Base-by-base conservation (phyloP, 805 yeast species). In the Yamadazyma scolyti region DNA sequence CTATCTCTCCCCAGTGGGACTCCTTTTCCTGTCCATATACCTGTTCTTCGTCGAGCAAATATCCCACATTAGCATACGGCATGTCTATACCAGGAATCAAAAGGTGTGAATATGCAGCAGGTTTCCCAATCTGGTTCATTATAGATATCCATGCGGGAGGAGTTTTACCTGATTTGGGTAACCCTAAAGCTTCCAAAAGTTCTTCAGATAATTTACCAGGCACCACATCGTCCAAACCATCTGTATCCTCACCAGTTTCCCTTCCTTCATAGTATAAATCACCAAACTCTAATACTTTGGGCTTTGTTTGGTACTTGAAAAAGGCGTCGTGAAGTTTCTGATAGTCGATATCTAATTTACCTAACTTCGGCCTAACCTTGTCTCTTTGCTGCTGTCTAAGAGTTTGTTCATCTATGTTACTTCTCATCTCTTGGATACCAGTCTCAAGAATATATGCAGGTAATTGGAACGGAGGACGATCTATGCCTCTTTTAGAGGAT, bases 311-410 rank as follows among this genome's bases (percentile, higher is more conserved):
- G 46, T 73, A 62, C 50, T 80, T 81, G 69, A 87, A 89, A 48
- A 90, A 89, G 0, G 96, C 95, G 52, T 85, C 84, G 50, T 86
- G 79, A 13, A 90, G 56, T 41, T 77, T 82, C 40, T 75, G 80
- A 51, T 82, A 89, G 55, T 90, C 97, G 15, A 93, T 73, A 52
- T 90, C 97, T 14, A 90, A 54, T 31, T 78, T 68, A 1, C 94
- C 94, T 77, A 87, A 67, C 51, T 85, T 86, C 0, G 96, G 96
- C 53, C 86, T 96, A 0, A 88, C 94, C 30, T 83, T 68, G 34
- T 84, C 90, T 40, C 97, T 69, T 53, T 81, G 81, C 48, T 73
- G 69, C 47, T 84, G 93, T 49, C 82, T 79, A 43, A 87, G 51
- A 1, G 78, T 68, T 9, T 73, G 61, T 12, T 73, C 78, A 25